Conservation (phyloP, 2,329 filamentous ascomycete genomes). For the Venturia carpophila region DNA sequence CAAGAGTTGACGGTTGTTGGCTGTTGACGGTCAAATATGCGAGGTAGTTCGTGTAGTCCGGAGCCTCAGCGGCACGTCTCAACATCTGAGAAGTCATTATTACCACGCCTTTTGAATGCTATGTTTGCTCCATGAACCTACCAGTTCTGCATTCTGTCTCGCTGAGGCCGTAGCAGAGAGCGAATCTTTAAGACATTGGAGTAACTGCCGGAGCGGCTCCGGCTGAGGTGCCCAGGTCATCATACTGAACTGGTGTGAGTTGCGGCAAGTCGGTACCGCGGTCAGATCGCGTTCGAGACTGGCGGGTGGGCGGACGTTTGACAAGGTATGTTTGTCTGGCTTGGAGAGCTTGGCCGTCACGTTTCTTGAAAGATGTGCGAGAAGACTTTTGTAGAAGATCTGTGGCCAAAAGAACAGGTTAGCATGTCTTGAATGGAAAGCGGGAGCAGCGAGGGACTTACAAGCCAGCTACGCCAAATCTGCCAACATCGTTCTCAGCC, state of each 20-base stretch:
- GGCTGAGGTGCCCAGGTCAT: conserved; percentile 93
- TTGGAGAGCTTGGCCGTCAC: neutral
- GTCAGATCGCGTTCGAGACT: conserved; percentile 1
- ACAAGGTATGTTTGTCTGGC: neutral
- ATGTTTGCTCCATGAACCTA: conserved; percentile 41
- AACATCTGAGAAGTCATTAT: conserved; percentile 62
- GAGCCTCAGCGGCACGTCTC: conserved; percentile 74
- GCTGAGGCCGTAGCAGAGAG: conserved; percentile 72
- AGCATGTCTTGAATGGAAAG: neutral
- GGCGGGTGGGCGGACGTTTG: neutral
- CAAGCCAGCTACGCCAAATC: conserved; percentile 8
- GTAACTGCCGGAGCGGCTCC: conserved; percentile 82
- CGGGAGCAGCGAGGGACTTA: neutral
- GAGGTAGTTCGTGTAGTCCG: conserved; percentile 96
- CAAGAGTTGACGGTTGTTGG: conserved; percentile 52
- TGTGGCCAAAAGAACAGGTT: conserved; percentile 7
- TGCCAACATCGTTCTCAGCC: neutral
- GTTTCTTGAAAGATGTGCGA: neutral
- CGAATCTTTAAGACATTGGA: conserved; percentile 83
- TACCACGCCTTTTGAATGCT: neutral
- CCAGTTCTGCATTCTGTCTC: conserved; percentile 83
- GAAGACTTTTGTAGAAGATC: neutral
- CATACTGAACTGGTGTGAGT: conserved; percentile 8
- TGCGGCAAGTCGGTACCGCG: neutral
- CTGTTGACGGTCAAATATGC: conserved; percentile 77